Evolutionary conservation across 495 filamentous ascomycete genomes (phyloP).

Genomic region (Hypoxylon lienhwacheense): DNA sequence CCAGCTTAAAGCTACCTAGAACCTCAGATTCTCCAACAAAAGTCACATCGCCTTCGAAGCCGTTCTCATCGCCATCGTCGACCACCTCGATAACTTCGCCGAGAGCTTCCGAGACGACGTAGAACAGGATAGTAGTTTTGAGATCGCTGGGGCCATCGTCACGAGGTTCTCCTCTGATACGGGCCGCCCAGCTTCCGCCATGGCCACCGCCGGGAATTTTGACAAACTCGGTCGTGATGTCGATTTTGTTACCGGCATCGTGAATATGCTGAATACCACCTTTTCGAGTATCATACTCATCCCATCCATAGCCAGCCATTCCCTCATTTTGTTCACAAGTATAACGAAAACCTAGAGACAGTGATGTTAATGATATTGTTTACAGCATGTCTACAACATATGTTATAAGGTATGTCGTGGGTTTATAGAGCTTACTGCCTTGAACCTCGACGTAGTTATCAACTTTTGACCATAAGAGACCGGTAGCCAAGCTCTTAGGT

Average conservation of each 20-base stretch:
- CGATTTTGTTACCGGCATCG: constrained; percentile 81
- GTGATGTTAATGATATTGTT: constrained; percentile 20
- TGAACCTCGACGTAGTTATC: constrained; percentile 79
- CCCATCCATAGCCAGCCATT: constrained; percentile 97
- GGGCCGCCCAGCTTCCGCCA: constrained; percentile 88
- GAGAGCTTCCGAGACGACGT: constrained; percentile 75
- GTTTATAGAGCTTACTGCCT: constrained; percentile 65
- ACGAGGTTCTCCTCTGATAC: constrained; percentile 80
- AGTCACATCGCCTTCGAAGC: constrained; percentile 72
- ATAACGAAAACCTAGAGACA: constrained; percentile 73
- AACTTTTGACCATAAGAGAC: constrained; percentile 87
- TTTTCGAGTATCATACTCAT: constrained; percentile 84
- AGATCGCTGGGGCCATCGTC: constrained; percentile 63
- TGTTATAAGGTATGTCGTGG: neutral
- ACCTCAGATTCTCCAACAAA: constrained; percentile 71
- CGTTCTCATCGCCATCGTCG: constrained; percentile 54
- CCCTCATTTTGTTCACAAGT: constrained; percentile 95
- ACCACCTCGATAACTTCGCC: constrained; percentile 62
- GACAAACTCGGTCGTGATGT: constrained; percentile 89
- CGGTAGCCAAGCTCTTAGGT: constrained; percentile 79
- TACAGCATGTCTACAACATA: too few relatives aligned
- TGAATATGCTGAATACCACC: constrained; percentile 89
- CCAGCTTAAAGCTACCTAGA: constrained; percentile 83
- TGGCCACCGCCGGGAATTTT: constrained; percentile 87
- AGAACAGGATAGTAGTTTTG: constrained; percentile 79